Evolutionary conservation across 1,284 basidiomycete genomes (phyloP).

Genomic region (Rhodotorula mucilaginosa): DNA sequence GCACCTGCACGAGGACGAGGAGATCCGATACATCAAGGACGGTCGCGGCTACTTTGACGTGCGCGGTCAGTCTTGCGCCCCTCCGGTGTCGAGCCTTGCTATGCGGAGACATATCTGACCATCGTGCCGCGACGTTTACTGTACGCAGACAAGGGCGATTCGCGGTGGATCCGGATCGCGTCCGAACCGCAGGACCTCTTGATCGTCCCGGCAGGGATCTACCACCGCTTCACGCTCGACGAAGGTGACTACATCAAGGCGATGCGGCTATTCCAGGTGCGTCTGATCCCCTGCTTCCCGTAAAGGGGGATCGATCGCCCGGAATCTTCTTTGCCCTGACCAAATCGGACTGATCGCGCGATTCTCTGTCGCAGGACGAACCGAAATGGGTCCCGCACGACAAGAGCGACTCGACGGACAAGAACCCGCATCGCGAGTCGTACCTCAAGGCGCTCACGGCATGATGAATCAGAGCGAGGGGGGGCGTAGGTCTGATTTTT

Average conservation of each 20-base stretch:
- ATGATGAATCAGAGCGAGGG: not conserved
- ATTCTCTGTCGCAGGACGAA: slow-evolving; percentile 61
- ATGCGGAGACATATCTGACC: not conserved
- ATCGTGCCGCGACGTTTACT: not conserved
- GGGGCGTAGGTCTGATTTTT: too few species aligned
- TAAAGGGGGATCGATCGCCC: too few species aligned
- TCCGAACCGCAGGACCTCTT: slow-evolving; percentile 66
- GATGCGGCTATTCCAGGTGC: slow-evolving; percentile 72
- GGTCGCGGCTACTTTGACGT: slow-evolving; percentile 84
- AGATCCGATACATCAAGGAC: slow-evolving; percentile 77
- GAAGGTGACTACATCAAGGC: slow-evolving; percentile 65
- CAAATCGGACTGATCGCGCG: not conserved
- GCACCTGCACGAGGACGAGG: slow-evolving; percentile 87
- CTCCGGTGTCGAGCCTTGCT: too few species aligned
- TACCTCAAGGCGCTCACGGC: slow-evolving; percentile 52
- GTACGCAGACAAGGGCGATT: slow-evolving; percentile 53
- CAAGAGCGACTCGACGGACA: slow-evolving; percentile 62
- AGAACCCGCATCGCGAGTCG: slow-evolving; percentile 60
- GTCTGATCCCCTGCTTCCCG: slow-evolving; percentile 9
- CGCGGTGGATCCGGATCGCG: slow-evolving; percentile 70
- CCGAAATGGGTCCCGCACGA: slow-evolving; percentile 80
- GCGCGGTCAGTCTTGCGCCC: slow-evolving; percentile 56
- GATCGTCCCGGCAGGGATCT: slow-evolving; percentile 56
- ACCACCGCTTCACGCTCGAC: slow-evolving; percentile 69
- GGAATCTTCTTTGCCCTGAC: not conserved